Evolutionary conservation across 139 green algal genomes (phyloP).

Genomic region (Eudorina sp.): DNA sequence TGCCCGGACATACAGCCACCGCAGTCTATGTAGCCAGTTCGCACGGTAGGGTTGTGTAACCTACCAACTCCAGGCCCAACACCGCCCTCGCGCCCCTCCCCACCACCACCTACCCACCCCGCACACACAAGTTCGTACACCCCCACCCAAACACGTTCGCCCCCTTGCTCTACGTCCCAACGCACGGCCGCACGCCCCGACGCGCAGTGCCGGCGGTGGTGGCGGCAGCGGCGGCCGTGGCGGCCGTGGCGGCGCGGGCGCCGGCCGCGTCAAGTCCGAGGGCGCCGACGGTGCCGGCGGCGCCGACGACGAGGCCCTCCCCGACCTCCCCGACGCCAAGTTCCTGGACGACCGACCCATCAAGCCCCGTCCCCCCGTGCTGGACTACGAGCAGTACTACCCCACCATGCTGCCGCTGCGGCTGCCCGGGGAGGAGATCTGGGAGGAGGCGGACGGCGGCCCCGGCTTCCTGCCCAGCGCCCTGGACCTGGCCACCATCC

Average conservation of each 20-base stretch:
- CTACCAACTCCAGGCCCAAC: no score
- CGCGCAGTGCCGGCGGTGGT: neutral
- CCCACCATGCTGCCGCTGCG: slow-evolving; percentile 68
- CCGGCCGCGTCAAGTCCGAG: neutral
- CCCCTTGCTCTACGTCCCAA: no score
- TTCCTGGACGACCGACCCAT: neutral
- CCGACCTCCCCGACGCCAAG: slow-evolving; percentile 8
- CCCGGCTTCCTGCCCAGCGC: neutral
- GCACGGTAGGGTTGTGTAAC: no score
- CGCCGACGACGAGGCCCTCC: neutral
- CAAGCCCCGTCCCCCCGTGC: neutral
- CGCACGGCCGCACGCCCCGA: no score
- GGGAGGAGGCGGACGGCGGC: slow-evolving; percentile 18
- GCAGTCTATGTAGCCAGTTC: no score
- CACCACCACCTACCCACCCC: no score
- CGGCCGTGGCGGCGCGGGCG: slow-evolving; percentile 16
- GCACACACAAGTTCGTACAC: no score
- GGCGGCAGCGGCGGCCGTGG: slow-evolving; percentile 23
- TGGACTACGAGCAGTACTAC: slow-evolving; percentile 72
- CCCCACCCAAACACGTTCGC: no score
- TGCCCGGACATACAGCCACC: no score
- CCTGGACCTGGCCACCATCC: slow-evolving; percentile 34
- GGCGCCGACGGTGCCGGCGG: slow-evolving; percentile 3
- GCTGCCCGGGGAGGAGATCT: slow-evolving; percentile 38
- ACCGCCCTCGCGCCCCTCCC: no score